Conservation (phyloP, 192 early-diverging fungal species). For the Anaeromyces robustus region DNA sequence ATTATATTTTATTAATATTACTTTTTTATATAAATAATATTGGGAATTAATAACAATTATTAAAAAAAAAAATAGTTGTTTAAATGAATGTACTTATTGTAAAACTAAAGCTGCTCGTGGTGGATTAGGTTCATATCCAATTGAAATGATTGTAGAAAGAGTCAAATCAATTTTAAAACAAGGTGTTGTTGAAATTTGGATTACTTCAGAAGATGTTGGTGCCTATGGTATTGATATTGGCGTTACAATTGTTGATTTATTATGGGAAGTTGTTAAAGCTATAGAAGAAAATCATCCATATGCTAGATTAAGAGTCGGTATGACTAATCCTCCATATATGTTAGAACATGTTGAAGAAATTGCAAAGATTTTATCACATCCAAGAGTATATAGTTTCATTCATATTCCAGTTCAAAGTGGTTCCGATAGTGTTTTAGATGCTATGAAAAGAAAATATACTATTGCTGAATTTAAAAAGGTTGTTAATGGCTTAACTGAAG, state of each 20-base stretch:
- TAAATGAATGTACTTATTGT: constrained; percentile 50
- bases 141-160: constrained; percentile 24
- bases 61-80: constrained; percentile 17
- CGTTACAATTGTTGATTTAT: constrained; percentile 23
- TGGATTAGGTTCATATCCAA: constrained; percentile 26
- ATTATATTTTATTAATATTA: too few relatives aligned
- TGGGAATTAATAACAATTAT: too few relatives aligned
- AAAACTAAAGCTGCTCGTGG: constrained; percentile 32
- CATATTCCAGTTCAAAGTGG: constrained; percentile 43
- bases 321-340: constrained; percentile 50
- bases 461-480: constrained; percentile 23
- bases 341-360: constrained; percentile 30
- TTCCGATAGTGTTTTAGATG: constrained; percentile 22
- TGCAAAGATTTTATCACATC: constrained; percentile 25
- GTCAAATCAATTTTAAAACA: constrained; percentile 26
- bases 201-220: constrained; percentile 34
- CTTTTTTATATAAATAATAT: too few relatives aligned
- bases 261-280: constrained; percentile 20
- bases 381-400: constrained; percentile 36
- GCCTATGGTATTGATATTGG: constrained; percentile 34
- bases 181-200: constrained; percentile 41
- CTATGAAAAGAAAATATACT: constrained; percentile 33
- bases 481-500: constrained; percentile 11
- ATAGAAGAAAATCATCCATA: constrained; percentile 17
- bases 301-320: constrained; percentile 36